Evolutionary conservation across 192 early-diverging fungal genomes (phyloP), one percentile per base, ranked within the genome.

Genomic region (Rhizophagus clarus): DNA sequence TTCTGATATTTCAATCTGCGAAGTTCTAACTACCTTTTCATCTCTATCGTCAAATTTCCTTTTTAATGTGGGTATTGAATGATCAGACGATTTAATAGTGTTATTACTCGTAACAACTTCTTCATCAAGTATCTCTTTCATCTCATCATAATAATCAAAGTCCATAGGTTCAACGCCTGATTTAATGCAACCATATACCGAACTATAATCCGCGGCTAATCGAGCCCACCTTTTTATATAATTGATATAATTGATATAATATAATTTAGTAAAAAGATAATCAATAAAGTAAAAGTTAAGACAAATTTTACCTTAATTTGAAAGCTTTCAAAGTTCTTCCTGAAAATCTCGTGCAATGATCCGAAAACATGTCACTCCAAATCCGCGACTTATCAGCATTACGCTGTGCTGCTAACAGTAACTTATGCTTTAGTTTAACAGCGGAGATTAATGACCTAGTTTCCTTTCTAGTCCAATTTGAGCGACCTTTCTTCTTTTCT

Each of bases 301-400:
- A 31, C 12, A 29, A 29, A 31, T 40, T 40, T 32, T 66, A 66
- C 63, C 63, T 66, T 15, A 66, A 66, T 66, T 66, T 66, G 28
- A 66, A 66, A 2, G 63, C 63, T 66, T 66, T 66, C 15, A 66
- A 66, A 22, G 63, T 66, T 29, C 63, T 66, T 66, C 63, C 63
- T 24, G 63, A 66, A 66, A 15, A 66, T 29, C 63, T 66, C 31
- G 24, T 66, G 12, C 29, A 31, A 66, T 66, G 63, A 29, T 66
- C 63, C 10, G 63, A 66, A 28, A 66, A 66, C 63, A 66, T 66
- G 17, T 66, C 63, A 66, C 26, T 31, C 63, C 63, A 66, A 66
- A 66, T 28, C 12, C 63, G 28, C 5, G 63, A 66, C 31, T 66
- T 66, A 11, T 31, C 63, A 2, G 63, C 24, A 66, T 66, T 66